A percentile compares a stretch with the other conserved stretches of the same genome.
Conservation (phyloP, 495 filamentous ascomycete genomes). For the Aspergillus mulundensis region DNA sequence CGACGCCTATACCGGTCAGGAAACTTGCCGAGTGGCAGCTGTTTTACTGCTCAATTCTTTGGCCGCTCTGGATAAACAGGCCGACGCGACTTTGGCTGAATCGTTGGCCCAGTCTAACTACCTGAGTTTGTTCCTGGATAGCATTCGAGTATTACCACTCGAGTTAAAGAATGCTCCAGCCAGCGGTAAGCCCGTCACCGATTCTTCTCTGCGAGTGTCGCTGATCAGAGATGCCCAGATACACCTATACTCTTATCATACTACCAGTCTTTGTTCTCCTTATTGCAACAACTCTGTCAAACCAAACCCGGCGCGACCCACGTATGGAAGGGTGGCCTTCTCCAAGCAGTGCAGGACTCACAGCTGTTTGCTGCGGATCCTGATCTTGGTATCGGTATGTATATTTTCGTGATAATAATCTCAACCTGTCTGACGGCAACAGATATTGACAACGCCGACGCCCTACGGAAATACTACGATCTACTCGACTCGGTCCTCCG, state of each 20-base stretch:
- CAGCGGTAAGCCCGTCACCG: conserved; percentile 42
- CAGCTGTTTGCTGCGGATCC: conserved; percentile 86
- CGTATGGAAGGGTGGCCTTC: conserved; percentile 84
- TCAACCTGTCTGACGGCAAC: conserved; percentile 15
- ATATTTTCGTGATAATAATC: background rate
- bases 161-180: conserved; percentile 56
- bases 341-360: conserved; percentile 73
- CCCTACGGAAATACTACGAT: conserved; percentile 75
- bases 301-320: conserved; percentile 73
- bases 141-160: conserved; percentile 62
- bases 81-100: conserved; percentile 71
- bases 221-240: conserved; percentile 36
- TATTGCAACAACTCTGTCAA: conserved; percentile 81
- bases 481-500: conserved; percentile 77
- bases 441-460: conserved; percentile 65
- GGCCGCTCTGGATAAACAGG: conserved; percentile 58
- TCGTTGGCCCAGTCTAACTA: conserved; percentile 82
- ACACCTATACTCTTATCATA: conserved; percentile 54
- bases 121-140: conserved; percentile 80
- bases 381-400: conserved; percentile 77
- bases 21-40: conserved; percentile 74
- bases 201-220: background rate
- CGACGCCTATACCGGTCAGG: conserved; percentile 83
- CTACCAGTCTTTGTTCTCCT: conserved; percentile 70
- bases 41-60: conserved; percentile 72